Evolutionary conservation across 106 monocot species (phyloP), one percentile per base, ranked within the genome.

Genomic region (Dendrobium catenatum): DNA sequence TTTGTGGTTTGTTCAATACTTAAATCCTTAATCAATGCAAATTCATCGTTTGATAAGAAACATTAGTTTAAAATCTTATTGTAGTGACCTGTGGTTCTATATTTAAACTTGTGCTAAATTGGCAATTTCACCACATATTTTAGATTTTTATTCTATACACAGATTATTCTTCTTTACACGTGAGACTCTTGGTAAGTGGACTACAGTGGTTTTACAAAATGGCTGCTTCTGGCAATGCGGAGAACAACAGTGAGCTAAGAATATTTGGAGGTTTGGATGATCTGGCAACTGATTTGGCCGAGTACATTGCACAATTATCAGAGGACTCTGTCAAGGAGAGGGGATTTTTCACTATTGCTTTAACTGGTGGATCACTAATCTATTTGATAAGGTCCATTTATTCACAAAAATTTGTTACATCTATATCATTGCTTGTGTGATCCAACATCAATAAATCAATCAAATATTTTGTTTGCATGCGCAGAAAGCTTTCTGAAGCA

Each of bases 181-280:
- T 18, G 76, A 77, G 66, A 48, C 41, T 74, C 55, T 55, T 58
- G 31, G 17, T 9, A 41, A 66, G 24, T 31, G 77, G 3, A 61
- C 17, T 82, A 61, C 48, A 6, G 8, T 6, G 51, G 51, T 51
- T 51, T 51, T 29, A 8, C 8, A 67, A 66, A 75, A 87, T 90
- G 89, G 89, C 88, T 42, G 80, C 75, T 66, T 78, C 78, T 40
- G 82, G 51, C 13, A 2, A 81, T 78, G 86, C 72, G 37, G 83
- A 89, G 77, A 66, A 67, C 46, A 90, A 75, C 73, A 81, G 80
- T n/a, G 96, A 93, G 77, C 27, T 91, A 31, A 87, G 90, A 83
- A 82, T 90, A 79, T 94, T 92, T 73, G 94, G 90, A 75, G 87
- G 76, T 68, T 76, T 81, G 67, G 92, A 96, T 82, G 96, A 96